These are phyloP conservation scores for Mucuna pruriens DNA, from an alignment of 306 rosid species.

Conservation along the genomic window DNA sequence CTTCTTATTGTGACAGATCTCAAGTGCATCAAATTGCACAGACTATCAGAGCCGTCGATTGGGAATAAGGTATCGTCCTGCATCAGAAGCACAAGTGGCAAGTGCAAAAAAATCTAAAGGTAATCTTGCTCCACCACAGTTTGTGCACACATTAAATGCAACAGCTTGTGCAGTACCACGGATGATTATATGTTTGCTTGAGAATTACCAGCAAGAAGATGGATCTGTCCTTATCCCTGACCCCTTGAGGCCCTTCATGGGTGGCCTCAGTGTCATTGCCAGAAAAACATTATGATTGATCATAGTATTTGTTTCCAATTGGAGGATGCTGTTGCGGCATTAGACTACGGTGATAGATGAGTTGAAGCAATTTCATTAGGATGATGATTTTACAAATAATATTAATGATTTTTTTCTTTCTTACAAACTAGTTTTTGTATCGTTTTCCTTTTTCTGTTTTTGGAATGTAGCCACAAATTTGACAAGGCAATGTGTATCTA, in stretches of 20 bases:
- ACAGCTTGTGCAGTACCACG: constrained; percentile 95
- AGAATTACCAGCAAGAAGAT: constrained; percentile 87
- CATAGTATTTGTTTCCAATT: constrained; percentile 40
- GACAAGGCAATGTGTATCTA: neutral
- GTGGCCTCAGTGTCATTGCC: constrained; percentile 62
- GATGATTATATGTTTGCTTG: constrained; percentile 87
- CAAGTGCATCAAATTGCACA: constrained; percentile 88
- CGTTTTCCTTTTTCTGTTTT: neutral
- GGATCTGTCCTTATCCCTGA: constrained; percentile 79
- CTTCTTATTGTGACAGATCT: constrained; percentile 60
- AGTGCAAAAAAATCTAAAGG: constrained; percentile 67
- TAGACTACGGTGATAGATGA: constrained; percentile 30
- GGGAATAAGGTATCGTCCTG: constrained; percentile 75
- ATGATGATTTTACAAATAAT: neutral
- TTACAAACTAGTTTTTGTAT: neutral
- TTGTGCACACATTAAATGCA: constrained; percentile 92
- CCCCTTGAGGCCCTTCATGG: constrained; percentile 86
- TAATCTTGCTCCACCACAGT: constrained; percentile 70
- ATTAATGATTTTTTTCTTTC: neutral
- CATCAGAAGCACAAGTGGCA: constrained; percentile 54
- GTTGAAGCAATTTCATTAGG: constrained; percentile 29
- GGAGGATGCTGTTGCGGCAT: constrained; percentile 44
- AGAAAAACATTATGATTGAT: constrained; percentile 47
- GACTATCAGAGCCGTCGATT: constrained; percentile 92
- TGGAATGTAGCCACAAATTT: neutral